phyloP scores from a whole-genome alignment of 345 rosid genomes.

The Triadica sebifera region DNA sequence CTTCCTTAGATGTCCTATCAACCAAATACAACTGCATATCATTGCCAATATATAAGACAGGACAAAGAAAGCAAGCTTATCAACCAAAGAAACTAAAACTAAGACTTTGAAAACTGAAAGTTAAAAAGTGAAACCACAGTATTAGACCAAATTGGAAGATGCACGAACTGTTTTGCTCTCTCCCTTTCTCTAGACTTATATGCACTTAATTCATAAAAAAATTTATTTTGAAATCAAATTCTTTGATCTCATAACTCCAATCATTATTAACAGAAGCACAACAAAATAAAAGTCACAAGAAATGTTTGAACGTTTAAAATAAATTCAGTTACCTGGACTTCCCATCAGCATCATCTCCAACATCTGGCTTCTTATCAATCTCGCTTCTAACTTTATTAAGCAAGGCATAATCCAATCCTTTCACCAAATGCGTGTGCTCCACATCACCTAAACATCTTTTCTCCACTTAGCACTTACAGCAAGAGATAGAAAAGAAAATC shows the following conservation, averaged over 20 bases:
- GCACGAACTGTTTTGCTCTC: background rate
- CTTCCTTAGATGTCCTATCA: constrained; percentile 66
- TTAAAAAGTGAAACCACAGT: background rate
- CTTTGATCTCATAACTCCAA: background rate
- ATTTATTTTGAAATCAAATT: background rate
- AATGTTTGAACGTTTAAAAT: background rate
- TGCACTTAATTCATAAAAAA: background rate
- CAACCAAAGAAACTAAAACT: background rate
- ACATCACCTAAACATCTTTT: constrained; percentile 62
- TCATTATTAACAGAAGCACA: no score
- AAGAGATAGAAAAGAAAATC: background rate
- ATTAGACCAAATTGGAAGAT: background rate
- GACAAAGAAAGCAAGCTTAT: background rate
- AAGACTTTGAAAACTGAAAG: background rate
- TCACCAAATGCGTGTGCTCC: constrained; percentile 97
- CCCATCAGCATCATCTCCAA: constrained; percentile 56
- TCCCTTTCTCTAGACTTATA: background rate
- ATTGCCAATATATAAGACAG: background rate
- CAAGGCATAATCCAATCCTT: constrained; percentile 92
- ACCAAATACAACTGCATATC: background rate
- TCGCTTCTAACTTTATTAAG: constrained; percentile 90
- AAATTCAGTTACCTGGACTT: constrained; percentile 56
- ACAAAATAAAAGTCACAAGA: background rate
- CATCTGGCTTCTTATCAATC: constrained; percentile 84
- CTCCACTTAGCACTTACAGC: constrained; percentile 5